phyloP scores from a whole-genome alignment of 2,329 filamentous ascomycete species.

The Bisporella sp. region DNA sequence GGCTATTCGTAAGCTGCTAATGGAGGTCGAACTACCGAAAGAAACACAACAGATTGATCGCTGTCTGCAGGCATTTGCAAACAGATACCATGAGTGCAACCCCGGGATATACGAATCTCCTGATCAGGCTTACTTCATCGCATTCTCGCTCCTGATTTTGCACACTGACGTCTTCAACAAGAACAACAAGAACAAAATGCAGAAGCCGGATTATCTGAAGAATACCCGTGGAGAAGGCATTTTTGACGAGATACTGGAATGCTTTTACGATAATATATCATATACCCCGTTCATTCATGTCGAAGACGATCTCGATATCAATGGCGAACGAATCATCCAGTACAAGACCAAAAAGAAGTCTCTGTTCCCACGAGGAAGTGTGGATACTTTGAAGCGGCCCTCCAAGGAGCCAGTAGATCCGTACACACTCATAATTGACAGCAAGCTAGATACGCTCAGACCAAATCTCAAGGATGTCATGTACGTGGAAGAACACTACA shows the following conservation, averaged over 20 bases:
- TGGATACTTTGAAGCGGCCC: slow-evolving; percentile 57
- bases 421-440: slow-evolving; percentile 88
- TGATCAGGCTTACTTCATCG: slow-evolving; percentile 97
- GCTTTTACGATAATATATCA: slow-evolving; percentile 97
- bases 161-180: slow-evolving; percentile 99
- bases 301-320: slow-evolving; percentile 81
- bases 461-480: slow-evolving; percentile 90
- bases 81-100: slow-evolving; percentile 97
- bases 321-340: slow-evolving; percentile 63
- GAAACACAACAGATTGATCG: slow-evolving; percentile 98
- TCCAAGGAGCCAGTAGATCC: slow-evolving; percentile 86
- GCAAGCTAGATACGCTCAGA: slow-evolving; percentile 73
- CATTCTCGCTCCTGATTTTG: slow-evolving; percentile 91
- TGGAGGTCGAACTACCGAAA: slow-evolving; percentile 93
- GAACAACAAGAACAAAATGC: slow-evolving; percentile 99
- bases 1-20: slow-evolving; percentile 89
- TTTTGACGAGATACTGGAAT: slow-evolving; percentile 87
- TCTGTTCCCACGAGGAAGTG: slow-evolving; percentile 57
- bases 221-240: slow-evolving; percentile 89
- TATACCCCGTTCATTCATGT: slow-evolving; percentile 98
- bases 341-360: slow-evolving; percentile 66
- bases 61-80: slow-evolving; percentile 87
- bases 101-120: slow-evolving; percentile 86
- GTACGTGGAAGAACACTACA: slow-evolving; percentile 85
- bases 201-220: slow-evolving; percentile 89